These are phyloP conservation scores for Globisporangium echinulatum DNA, from an alignment of 352 stramenopile species.

Conservation along the genomic window DNA sequence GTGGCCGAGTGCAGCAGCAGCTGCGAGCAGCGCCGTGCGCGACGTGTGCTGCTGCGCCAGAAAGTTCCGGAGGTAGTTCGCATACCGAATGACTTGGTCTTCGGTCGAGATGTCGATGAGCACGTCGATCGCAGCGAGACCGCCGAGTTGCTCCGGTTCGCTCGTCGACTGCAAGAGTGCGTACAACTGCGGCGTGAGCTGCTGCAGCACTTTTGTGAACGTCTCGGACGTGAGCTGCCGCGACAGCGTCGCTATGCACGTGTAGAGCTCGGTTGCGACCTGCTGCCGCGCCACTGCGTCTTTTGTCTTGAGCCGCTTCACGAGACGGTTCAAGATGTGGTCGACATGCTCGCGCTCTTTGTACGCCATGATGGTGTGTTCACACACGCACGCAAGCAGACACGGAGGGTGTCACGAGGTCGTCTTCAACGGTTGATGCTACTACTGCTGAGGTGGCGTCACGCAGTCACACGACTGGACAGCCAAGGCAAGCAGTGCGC, in stretches of 20 bases:
- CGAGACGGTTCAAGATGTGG: slow-evolving; percentile 43
- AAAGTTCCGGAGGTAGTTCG: slow-evolving; percentile 87
- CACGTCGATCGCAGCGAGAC: slow-evolving; percentile 63
- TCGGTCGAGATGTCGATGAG: slow-evolving; percentile 81
- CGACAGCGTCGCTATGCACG: slow-evolving; percentile 54
- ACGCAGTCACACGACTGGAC: too few relatives aligned
- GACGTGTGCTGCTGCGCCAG: slow-evolving; percentile 67
- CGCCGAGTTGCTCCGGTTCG: slow-evolving; percentile 69
- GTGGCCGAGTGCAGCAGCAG: slow-evolving; percentile 72
- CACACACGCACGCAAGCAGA: too few relatives aligned
- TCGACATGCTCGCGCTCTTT: slow-evolving; percentile 70
- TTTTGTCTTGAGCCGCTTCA: slow-evolving; percentile 47
- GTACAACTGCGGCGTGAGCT: slow-evolving; percentile 77
- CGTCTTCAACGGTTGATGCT: too few relatives aligned
- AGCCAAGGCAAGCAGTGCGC: too few relatives aligned
- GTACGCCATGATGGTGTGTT: slow-evolving; percentile 10
- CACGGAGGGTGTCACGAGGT: too few relatives aligned
- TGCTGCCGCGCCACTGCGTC: slow-evolving; percentile 28
- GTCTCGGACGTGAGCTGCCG: slow-evolving; percentile 75
- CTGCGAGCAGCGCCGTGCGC: slow-evolving; percentile 50
- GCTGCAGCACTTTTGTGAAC: slow-evolving; percentile 66
- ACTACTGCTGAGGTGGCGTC: too few relatives aligned
- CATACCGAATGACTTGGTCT: slow-evolving; percentile 87
- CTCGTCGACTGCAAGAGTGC: slow-evolving; percentile 50
- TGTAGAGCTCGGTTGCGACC: slow-evolving; percentile 51